Evolutionary conservation across 2,329 filamentous ascomycete genomes (phyloP).

Genomic region (Elsinoe batatas): DNA sequence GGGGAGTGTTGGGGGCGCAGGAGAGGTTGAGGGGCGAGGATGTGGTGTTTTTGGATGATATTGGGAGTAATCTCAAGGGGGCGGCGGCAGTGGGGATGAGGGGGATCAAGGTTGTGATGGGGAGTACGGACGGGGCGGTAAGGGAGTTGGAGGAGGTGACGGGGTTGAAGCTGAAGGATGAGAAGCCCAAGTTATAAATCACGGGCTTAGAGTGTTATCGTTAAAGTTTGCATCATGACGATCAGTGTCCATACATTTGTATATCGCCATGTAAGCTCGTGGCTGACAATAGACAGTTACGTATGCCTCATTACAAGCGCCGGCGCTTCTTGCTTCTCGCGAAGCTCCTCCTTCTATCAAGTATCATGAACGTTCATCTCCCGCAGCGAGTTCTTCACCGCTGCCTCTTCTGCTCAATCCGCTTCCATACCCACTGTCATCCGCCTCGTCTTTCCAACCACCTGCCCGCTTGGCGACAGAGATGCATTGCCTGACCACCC

Average conservation of each 20-base stretch:
- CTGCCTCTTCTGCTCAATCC: conserved; percentile 8
- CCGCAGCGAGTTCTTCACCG: neutral
- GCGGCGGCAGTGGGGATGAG: conserved; percentile 64
- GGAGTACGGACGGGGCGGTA: conserved; percentile 70
- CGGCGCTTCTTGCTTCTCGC: too few species aligned
- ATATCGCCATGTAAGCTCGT: too few species aligned
- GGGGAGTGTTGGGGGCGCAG: conserved; percentile 39
- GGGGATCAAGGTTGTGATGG: conserved; percentile 77
- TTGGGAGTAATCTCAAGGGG: conserved; percentile 82
- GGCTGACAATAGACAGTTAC: neutral
- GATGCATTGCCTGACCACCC: conserved; percentile 34
- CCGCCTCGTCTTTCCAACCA: conserved; percentile 24
- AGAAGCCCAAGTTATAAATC: conserved; percentile 18
- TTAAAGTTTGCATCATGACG: too few species aligned
- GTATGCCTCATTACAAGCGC: neutral
- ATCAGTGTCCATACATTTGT: too few species aligned
- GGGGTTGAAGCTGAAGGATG: conserved; percentile 49
- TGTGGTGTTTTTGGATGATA: conserved; percentile 83
- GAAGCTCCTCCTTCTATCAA: neutral
- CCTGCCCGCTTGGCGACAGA: conserved; percentile 36
- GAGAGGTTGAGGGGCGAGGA: conserved; percentile 52
- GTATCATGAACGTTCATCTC: neutral
- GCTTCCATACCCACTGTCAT: conserved; percentile 26
- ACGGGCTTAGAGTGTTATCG: too few species aligned
- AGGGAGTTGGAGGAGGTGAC: conserved; percentile 67